These are phyloP conservation scores for Gloeophyllum trabeum DNA, from an alignment of 768 basidiomycete species.

Conservation along the genomic window DNA sequence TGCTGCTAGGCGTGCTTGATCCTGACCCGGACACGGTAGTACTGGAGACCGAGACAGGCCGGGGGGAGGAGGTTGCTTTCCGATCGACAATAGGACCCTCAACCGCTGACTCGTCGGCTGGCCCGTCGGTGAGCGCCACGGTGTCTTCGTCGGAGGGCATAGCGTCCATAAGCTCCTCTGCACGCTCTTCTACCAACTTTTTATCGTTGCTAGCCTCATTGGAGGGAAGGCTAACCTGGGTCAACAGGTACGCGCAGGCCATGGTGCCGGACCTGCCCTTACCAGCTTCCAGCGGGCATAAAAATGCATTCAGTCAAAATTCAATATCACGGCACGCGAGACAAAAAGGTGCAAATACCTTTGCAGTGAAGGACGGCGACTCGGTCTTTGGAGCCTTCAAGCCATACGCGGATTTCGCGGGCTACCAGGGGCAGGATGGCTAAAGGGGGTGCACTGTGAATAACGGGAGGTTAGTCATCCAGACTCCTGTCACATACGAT, in stretches of 20 bases:
- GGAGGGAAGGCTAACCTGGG: slow-evolving; percentile 34
- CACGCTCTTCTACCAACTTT: slow-evolving; percentile 35
- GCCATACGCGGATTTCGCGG: slow-evolving; percentile 66
- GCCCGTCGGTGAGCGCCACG: slow-evolving; percentile 2
- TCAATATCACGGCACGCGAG: background rate
- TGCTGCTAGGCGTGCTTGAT: background rate
- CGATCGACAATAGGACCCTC: background rate
- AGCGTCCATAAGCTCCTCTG: slow-evolving; percentile 35
- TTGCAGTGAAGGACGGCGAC: slow-evolving; percentile 85
- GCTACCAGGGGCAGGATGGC: slow-evolving; percentile 62
- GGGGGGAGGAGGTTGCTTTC: background rate
- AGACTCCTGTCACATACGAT: too few species aligned
- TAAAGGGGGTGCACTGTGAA: slow-evolving; percentile 60
- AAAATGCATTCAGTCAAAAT: slow-evolving; percentile 4
- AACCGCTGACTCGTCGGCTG: background rate
- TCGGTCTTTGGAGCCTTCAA: slow-evolving; percentile 48
- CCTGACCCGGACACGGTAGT: background rate
- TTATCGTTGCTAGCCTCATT: slow-evolving; percentile 34
- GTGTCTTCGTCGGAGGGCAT: slow-evolving; percentile 31
- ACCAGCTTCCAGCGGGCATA: slow-evolving; percentile 58
- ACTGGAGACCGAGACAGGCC: background rate
- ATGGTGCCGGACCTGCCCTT: slow-evolving; percentile 83
- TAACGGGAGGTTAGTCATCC: too few species aligned
- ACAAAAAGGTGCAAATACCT: slow-evolving; percentile 28
- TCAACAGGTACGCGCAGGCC: slow-evolving; percentile 73